phyloP scores from a whole-genome alignment of 306 rosid genomes.

The Abrus precatorius region DNA sequence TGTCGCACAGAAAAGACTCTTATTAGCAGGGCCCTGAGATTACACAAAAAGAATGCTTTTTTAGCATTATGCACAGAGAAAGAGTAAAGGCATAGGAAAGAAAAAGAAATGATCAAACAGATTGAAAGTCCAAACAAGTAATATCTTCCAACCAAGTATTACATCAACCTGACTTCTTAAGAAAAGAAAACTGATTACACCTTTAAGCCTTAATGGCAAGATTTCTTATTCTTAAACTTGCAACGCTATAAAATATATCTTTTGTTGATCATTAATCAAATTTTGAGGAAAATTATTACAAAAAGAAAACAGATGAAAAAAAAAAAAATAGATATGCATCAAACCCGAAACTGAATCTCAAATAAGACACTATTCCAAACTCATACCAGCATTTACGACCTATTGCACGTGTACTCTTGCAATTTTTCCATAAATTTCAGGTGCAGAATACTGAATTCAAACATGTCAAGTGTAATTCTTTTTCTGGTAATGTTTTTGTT shows the following conservation, averaged over 20 bases:
- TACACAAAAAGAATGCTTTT: constrained; percentile 14
- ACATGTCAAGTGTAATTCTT: too few relatives aligned
- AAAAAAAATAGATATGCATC: neutral
- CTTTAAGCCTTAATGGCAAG: neutral
- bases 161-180: constrained; percentile 16
- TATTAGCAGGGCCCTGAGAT: constrained; percentile 84
- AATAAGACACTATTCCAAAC: neutral
- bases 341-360: neutral
- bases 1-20: constrained; percentile 66
- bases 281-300: neutral
- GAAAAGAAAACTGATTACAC: neutral
- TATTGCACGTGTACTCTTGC: neutral
- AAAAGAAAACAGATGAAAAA: neutral
- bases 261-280: neutral
- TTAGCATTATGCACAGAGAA: constrained; percentile 22
- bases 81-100: constrained; percentile 14
- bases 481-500: too few relatives aligned
- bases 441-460: neutral
- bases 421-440: neutral
- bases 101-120: constrained; percentile 16
- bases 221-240: neutral
- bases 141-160: constrained; percentile 5
- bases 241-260: constrained; percentile 7
- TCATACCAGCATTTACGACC: neutral
- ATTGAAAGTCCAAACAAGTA: constrained; percentile 13